Evolutionary conservation across 2,329 filamentous ascomycete species (phyloP).

Genomic region (Fusarium nelsonii): DNA sequence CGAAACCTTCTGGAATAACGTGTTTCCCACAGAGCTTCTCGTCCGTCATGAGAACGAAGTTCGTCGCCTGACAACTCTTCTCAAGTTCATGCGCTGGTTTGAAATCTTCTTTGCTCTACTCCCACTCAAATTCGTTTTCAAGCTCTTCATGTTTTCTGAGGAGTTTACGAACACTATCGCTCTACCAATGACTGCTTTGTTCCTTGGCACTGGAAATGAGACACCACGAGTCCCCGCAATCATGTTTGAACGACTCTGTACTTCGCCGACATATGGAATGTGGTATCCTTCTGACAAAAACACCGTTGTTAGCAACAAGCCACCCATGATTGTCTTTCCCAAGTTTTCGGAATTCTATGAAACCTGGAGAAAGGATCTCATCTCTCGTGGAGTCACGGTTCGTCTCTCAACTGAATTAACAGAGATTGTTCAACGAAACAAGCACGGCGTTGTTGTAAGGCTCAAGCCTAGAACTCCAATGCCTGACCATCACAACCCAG

Average conservation of each 20-base stretch:
- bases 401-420: constrained; percentile 24
- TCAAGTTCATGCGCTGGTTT: constrained; percentile 38
- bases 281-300: constrained; percentile 33
- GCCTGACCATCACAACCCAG: constrained; percentile 28
- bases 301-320: constrained; percentile 23
- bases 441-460: constrained; percentile 20
- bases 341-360: constrained; percentile 36
- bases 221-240: constrained; percentile 28
- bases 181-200: constrained; percentile 27
- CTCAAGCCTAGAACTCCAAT: constrained; percentile 25
- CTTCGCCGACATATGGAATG: constrained; percentile 32
- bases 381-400: constrained; percentile 21
- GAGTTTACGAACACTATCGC: constrained; percentile 36
- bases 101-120: constrained; percentile 32
- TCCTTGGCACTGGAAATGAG: constrained; percentile 29
- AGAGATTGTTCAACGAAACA: constrained; percentile 27
- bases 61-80: constrained; percentile 18
- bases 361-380: constrained; percentile 18
- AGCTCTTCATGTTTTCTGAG: constrained; percentile 25
- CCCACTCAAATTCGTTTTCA: constrained; percentile 19
- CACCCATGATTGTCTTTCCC: constrained; percentile 31
- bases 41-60: constrained; percentile 31
- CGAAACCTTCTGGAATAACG: constrained; percentile 30
- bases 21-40: constrained; percentile 22
- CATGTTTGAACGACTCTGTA: constrained; percentile 31